Percentiles rank a stretch among this genome's conserved stretches.
Evolutionary conservation across 2,329 filamentous ascomycete species (phyloP).

Genomic region (Curvularia sp.): DNA sequence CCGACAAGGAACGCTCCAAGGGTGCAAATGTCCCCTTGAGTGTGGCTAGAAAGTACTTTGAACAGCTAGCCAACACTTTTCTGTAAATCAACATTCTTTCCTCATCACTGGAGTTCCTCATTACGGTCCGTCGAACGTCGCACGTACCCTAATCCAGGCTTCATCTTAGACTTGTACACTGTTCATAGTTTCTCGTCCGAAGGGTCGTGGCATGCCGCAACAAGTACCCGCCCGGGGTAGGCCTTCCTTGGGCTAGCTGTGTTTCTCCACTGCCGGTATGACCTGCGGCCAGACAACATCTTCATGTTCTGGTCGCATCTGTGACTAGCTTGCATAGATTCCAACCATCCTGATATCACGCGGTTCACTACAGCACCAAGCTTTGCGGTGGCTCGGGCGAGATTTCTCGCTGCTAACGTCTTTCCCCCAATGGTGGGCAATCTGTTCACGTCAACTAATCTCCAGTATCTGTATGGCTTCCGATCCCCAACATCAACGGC

Average conservation of each 20-base stretch:
- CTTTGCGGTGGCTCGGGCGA: not conserved
- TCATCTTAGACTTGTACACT: not conserved
- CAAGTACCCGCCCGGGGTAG: not conserved
- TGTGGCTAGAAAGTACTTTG: slow-evolving; percentile 41
- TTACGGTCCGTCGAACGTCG: not conserved
- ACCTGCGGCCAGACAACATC: too few species aligned
- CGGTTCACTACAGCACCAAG: not conserved
- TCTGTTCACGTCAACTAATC: not conserved
- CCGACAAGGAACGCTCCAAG: slow-evolving; percentile 24
- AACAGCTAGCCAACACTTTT: slow-evolving; percentile 36
- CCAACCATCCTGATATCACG: not conserved
- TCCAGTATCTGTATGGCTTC: not conserved
- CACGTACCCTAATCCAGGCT: not conserved
- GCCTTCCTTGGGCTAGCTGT: not conserved
- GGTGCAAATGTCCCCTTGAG: slow-evolving; percentile 24
- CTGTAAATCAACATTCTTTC: slow-evolving; percentile 25
- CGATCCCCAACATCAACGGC: not conserved
- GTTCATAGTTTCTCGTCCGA: not conserved
- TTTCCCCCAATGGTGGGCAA: not conserved
- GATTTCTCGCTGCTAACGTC: not conserved
- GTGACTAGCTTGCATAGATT: not conserved
- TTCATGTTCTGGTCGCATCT: not conserved
- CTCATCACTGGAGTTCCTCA: not conserved
- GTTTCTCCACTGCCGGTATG: too few species aligned
- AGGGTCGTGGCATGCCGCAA: not conserved